Percentiles rank a stretch among this genome's conserved stretches.
Conservation (phyloP, 1,139 yeast genomes). For the Scheffersomyces quercinus region DNA sequence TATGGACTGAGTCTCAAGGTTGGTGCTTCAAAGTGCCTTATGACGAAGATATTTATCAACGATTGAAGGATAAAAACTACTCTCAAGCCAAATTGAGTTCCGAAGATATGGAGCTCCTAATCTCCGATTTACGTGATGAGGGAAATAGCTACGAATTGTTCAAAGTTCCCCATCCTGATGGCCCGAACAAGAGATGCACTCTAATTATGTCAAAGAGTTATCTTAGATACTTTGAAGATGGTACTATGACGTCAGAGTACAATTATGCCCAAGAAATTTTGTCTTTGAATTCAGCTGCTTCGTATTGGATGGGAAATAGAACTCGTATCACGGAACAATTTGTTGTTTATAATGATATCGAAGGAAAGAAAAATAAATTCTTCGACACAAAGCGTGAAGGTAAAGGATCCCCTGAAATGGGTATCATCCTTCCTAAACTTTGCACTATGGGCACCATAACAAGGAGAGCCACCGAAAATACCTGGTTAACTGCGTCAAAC, state of each 20-base stretch:
- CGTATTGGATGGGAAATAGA: constrained; percentile 93
- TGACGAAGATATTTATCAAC: constrained; percentile 33
- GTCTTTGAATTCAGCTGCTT: constrained; percentile 70
- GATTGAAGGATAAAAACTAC: constrained; percentile 56
- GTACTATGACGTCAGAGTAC: constrained; percentile 68
- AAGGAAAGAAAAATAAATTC: constrained; percentile 24
- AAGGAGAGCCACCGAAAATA: constrained; percentile 92
- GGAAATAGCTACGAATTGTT: constrained; percentile 40
- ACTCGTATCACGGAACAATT: constrained; percentile 82
- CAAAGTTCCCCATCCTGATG: constrained; percentile 91
- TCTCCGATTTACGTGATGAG: constrained; percentile 25
- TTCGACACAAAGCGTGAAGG: constrained; percentile 25
- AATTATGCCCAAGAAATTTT: constrained; percentile 78
- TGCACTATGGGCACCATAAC: constrained; percentile 97
- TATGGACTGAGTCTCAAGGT: constrained; percentile 79
- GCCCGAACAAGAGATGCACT: constrained; percentile 72
- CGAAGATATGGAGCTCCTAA: constrained; percentile 19
- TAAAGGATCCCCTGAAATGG: constrained; percentile 40
- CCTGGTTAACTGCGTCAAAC: constrained; percentile 97
- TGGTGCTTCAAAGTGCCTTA: constrained; percentile 80
- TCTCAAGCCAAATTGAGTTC: constrained; percentile 19
- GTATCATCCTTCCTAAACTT: constrained; percentile 80
- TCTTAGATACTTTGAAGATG: constrained; percentile 70
- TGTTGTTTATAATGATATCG: constrained; percentile 56
- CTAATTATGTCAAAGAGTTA: constrained; percentile 80